phyloP scores from a whole-genome alignment of 2,329 filamentous ascomycete genomes.

The Raffaelea arxii region DNA sequence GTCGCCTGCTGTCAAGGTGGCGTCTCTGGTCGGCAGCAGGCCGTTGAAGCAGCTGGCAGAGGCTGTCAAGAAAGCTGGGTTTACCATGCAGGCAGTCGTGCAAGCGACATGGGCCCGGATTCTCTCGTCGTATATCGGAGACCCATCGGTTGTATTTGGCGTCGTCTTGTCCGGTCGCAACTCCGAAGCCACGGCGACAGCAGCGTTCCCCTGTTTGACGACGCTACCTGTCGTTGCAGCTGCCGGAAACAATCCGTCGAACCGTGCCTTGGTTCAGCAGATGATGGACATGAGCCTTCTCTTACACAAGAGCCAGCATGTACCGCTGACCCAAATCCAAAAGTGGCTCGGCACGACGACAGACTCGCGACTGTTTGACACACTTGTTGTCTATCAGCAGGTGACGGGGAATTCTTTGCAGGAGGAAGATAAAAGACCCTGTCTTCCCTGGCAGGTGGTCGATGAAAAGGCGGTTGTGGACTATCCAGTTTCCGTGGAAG shows the following conservation, averaged over 20 bases:
- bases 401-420: too few relatives aligned
- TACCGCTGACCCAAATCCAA: constrained; percentile 62
- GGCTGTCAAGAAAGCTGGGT: constrained; percentile 44
- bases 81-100: constrained; percentile 66
- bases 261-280: constrained; percentile 44
- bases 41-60: constrained; percentile 39
- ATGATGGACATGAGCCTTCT: constrained; percentile 58
- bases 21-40: constrained; percentile 24
- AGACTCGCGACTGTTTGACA: constrained; percentile 66
- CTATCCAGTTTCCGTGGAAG: constrained; percentile 72
- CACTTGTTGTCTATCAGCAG: constrained; percentile 76
- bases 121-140: constrained; percentile 67
- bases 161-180: constrained; percentile 69
- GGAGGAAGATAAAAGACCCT: too few relatives aligned
- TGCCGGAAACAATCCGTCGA: constrained; percentile 43
- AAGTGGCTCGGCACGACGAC: constrained; percentile 56
- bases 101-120: constrained; percentile 73
- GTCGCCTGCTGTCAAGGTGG: constrained; percentile 18
- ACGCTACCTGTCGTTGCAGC: constrained; percentile 68
- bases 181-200: constrained; percentile 45
- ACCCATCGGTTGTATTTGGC: constrained; percentile 66
- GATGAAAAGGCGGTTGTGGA: constrained; percentile 63
- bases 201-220: constrained; percentile 69
- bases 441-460: constrained; percentile 45
- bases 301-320: constrained; percentile 61